Evolutionary conservation across 2,329 filamentous ascomycete genomes (phyloP).

Genomic region (Ophiostoma perfectum): DNA sequence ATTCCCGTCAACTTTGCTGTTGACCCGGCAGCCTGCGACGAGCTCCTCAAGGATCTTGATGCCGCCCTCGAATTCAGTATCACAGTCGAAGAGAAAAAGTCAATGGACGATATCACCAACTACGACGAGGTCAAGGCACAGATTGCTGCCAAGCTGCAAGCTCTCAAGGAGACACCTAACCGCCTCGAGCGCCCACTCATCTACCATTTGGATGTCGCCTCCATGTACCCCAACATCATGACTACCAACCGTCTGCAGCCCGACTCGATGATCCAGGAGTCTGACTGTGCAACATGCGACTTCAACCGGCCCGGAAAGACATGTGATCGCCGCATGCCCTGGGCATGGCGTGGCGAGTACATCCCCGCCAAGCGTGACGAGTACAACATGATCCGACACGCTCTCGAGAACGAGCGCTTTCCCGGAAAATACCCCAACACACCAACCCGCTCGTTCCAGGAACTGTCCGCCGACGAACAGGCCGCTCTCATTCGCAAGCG

Average conservation of each 20-base stretch:
- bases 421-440: conserved; percentile 55
- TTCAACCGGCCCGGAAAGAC: conserved; percentile 98
- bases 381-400: conserved; percentile 97
- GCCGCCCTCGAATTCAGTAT: conserved; percentile 84
- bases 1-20: conserved; percentile 92
- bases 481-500: conserved; percentile 75
- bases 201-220: conserved; percentile 96
- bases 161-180: conserved; percentile 76
- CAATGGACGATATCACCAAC: conserved; percentile 70
- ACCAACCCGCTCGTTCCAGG: conserved; percentile 63
- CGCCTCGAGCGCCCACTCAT: conserved; percentile 82
- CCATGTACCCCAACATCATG: conserved; percentile 99
- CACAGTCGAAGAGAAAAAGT: conserved; percentile 77
- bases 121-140: conserved; percentile 80
- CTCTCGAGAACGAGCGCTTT: conserved; percentile 87
- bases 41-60: conserved; percentile 80
- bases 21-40: conserved; percentile 83
- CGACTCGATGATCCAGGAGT: conserved; percentile 97
- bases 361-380: conserved; percentile 93
- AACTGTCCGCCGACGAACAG: conserved; percentile 77
- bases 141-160: conserved; percentile 64
- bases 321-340: conserved; percentile 88
- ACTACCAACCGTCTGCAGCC: conserved; percentile 96
- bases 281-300: conserved; percentile 93
- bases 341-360: conserved; percentile 98